These are phyloP conservation scores for Torulaspora quercuum DNA, from an alignment of 805 yeast genomes.

Conservation along the genomic window DNA sequence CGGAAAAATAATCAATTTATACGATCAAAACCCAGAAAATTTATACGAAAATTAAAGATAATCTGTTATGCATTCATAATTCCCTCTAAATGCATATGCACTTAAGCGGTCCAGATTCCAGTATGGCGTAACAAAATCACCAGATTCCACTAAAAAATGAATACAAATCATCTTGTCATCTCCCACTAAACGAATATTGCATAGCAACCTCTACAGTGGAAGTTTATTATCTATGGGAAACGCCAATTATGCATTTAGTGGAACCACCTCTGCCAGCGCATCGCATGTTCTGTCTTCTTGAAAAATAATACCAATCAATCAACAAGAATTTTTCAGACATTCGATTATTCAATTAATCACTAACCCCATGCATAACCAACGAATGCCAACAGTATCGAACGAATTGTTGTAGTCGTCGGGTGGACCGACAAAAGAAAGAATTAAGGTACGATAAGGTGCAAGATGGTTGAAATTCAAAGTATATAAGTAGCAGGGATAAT, in stretches of 20 bases:
- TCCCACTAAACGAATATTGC: constrained; percentile 16
- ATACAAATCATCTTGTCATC: neutral
- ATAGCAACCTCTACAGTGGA: constrained; percentile 3
- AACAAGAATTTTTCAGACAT: constrained; percentile 1
- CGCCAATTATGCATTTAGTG: constrained; percentile 8
- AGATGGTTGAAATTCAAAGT: neutral
- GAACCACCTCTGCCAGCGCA: constrained; percentile 4
- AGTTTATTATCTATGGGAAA: constrained; percentile 1
- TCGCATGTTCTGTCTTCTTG: constrained; percentile 5
- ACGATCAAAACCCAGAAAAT: no score
- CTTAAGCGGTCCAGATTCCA: constrained; percentile 2
- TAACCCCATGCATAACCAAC: neutral
- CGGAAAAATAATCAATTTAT: no score
- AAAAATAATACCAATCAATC: neutral
- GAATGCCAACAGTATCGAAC: neutral
- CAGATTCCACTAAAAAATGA: constrained; percentile 8
- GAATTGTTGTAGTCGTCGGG: neutral
- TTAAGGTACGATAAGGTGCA: constrained; percentile 9
- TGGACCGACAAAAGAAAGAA: constrained; percentile 9
- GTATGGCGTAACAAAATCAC: neutral
- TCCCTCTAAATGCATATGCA: constrained; percentile 19
- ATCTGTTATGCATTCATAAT: constrained; percentile 2
- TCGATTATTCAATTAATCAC: neutral
- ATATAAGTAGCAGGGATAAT: constrained; percentile 1
- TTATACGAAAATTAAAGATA: no score